Base-by-base conservation (phyloP, 164 flowering plant species). In the Nymphaea thermarum region DNA sequence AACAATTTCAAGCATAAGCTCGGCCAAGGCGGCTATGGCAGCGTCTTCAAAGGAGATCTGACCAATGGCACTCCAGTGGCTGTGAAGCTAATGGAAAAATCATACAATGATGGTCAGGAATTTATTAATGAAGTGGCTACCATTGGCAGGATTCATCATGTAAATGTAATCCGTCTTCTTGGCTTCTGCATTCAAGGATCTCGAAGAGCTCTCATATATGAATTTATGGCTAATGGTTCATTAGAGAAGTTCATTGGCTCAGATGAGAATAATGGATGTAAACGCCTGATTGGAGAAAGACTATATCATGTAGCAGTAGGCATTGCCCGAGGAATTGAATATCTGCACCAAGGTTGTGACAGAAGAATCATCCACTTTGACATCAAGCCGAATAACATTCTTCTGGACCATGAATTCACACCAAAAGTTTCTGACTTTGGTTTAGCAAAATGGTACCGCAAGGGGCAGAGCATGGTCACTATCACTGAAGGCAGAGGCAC, bases 21-120 rank as follows among this genome's bases (percentile, higher is more conserved):
- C 44, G 83, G 85, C 8, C 64, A 78, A 75, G 87, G 84, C 66
- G 86, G 81, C 4, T 84, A 68, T 74, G 88, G 82, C 3, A 8
- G 67, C 16, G 88, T 84, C 0, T 84, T 62, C 67, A 80, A 78
- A 73, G 88, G 88, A 44, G 72, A 75, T 65, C 71, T 81, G 36
- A 60, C 3, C 6, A 72, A 74, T 67, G 82, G 84, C 2, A 65
- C 68, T 18, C 65, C 65, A 3, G 82, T 82, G 1, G 84, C 84
- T 15, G 78, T 82, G n/a, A 84, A 84, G 70, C 64, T 79, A 2
- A 62, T 84, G 63, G 71, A 59, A 3, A 66, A 77, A 14, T 77
- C 66, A 3, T 66, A 66, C 8, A 67, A 45, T 2, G 66, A 62
- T 63, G 66, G 25, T 41, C 57, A 63, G 47, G 66, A 71, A 5